A percentile compares a stretch with the other conserved stretches of the same genome.
phyloP scores from a whole-genome alignment of 768 basidiomycete species.

The Phanerochaete sordida region DNA sequence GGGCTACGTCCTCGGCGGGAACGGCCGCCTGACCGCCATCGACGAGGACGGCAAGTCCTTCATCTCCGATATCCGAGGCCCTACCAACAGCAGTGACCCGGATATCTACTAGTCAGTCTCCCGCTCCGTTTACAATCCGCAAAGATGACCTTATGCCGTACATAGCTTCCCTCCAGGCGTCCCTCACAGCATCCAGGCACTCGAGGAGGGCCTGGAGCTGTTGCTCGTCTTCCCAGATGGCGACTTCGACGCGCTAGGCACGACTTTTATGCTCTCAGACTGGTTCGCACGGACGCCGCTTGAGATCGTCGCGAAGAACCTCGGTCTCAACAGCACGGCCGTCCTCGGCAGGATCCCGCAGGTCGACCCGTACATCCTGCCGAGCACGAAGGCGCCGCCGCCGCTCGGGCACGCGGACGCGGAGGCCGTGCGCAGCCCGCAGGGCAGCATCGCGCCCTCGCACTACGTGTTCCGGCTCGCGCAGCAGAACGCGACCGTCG shows the following conservation, averaged over 20 bases:
- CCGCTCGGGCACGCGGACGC: conserved; percentile 13
- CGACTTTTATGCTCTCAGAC: conserved; percentile 26
- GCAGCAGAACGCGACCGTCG: conserved; percentile 18
- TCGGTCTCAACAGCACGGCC: conserved; percentile 17
- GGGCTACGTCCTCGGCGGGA: conserved; percentile 25
- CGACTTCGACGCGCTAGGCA: conserved; percentile 24
- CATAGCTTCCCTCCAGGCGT: conserved; percentile 24
- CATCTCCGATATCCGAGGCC: conserved; percentile 21
- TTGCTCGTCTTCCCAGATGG: conserved; percentile 25
- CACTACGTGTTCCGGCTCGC: conserved; percentile 20
- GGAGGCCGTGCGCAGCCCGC: conserved; percentile 16
- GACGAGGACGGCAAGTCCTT: conserved; percentile 21
- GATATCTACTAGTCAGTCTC: conserved; percentile 22
- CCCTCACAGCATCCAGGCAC: conserved; percentile 24
- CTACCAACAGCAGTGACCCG: conserved; percentile 16
- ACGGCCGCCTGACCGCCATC: conserved; percentile 21
- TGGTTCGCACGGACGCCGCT: conserved; percentile 26
- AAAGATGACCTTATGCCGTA: neutral
- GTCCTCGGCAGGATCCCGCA: conserved; percentile 18
- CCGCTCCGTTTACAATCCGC: neutral
- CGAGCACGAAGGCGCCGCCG: conserved; percentile 17
- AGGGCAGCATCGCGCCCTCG: conserved; percentile 12
- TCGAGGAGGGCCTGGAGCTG: conserved; percentile 22
- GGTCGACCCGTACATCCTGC: conserved; percentile 22
- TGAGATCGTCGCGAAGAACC: conserved; percentile 24